Base-by-base conservation (phyloP, 2,329 filamentous ascomycete genomes). In the Verticillium longisporum region DNA sequence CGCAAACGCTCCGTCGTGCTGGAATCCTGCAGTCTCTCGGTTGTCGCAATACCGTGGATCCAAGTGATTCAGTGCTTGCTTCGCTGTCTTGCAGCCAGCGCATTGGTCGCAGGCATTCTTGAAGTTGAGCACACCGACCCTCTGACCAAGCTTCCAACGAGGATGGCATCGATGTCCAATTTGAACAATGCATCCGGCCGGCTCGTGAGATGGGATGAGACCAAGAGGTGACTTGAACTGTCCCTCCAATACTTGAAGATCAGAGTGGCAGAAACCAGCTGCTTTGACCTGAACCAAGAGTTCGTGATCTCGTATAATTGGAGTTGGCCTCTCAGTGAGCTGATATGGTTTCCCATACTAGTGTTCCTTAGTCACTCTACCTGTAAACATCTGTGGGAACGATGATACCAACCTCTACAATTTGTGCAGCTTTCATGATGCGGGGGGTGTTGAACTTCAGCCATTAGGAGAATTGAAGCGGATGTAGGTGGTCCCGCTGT, bases 201-300 rank as follows among this genome's bases (percentile, higher is more conserved):
- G 71, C 57, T 77, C 74, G 60, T 77, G 74, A 3, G 72, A 74
- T 0, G 71, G 69, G 26, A 72, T 71, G 33, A 75, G 63, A 13
- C 69, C 69, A 6, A 72, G 58, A 4, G 64, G 65, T 2, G 70
- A 69, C 2, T 60, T 59, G 61, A 72, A 74, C 21, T 73, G 68
- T 10, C 74, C 73, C 7, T 71, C 69, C 1, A 72, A 61, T 10
- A 73, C 73, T 59, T 75, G 74, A 11, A 72, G 63, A 55, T 75
- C 74, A 2, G 73, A 74, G 57, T 75, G 73, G 60, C 74, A 75
- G 64, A 74, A 75, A 1, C 73, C 71, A 6, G 73, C 73, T 2
- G 73, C 73, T 34, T 71, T 63, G 54, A 75, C 64, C 33, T 66
- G 66, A 60, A 75, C 61, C 18, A 75, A 68, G 4, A 75, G 66